Conservation (phyloP, 768 basidiomycete genomes). For the Termitomyces sp. region DNA sequence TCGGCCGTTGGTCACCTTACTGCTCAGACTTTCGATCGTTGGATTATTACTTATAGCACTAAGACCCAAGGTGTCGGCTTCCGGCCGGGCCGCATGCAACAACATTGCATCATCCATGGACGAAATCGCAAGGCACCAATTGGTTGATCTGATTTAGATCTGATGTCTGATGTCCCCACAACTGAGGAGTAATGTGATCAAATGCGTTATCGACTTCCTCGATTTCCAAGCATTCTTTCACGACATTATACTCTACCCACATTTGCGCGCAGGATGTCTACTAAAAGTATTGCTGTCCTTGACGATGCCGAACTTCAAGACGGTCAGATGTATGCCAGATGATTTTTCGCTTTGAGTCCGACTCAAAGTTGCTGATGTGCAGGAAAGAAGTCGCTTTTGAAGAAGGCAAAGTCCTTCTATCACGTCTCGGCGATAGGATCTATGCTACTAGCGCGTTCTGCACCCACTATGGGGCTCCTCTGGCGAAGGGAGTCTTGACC, state of each 20-base stretch:
- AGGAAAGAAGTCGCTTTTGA: constrained; percentile 86
- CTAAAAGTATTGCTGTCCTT: constrained; percentile 53
- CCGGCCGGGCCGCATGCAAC: too few relatives aligned
- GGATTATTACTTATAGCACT: too few relatives aligned
- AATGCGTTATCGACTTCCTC: constrained; percentile 7
- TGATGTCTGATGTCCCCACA: not conserved
- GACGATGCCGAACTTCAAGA: constrained; percentile 53
- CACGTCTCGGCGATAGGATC: constrained; percentile 68
- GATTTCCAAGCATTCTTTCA: constrained; percentile 5
- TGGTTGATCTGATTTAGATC: not conserved
- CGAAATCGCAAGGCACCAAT: not conserved
- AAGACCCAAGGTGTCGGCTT: too few relatives aligned
- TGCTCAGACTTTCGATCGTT: too few relatives aligned
- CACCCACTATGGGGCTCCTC: constrained; percentile 89
- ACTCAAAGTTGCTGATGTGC: constrained; percentile 2
- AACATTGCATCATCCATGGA: not conserved
- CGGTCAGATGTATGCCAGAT: constrained; percentile 51
- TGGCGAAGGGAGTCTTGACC: constrained; percentile 76
- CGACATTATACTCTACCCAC: constrained; percentile 4
- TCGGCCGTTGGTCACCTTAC: not conserved
- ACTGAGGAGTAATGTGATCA: not conserved
- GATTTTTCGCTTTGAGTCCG: not conserved
- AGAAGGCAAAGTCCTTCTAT: constrained; percentile 72
- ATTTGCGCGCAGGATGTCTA: constrained; percentile 32
- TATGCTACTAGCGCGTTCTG: constrained; percentile 82